Base-by-base conservation (phyloP, 257 asterid genomes). In the Anisodus acutangulus region DNA sequence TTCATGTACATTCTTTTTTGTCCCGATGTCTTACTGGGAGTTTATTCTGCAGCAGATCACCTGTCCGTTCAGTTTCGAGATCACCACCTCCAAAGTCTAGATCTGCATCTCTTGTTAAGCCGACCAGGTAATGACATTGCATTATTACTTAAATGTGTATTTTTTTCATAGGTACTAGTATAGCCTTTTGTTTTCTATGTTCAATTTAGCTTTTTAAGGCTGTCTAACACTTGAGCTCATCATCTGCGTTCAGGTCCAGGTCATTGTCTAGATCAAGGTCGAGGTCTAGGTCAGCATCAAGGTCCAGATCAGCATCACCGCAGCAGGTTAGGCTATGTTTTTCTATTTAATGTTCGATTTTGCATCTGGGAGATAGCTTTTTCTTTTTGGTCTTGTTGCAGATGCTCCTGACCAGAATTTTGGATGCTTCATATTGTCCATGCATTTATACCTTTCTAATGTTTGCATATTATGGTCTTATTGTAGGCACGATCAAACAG, bases 401-500 rank as follows among this genome's bases (percentile, higher is more conserved):
- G 16, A 45, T 51, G n/a, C 41, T 74, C 39, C 62, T 51, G 13
- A 22, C 17, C 62, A 51, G 26, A 64, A 53, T 62, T 85, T 57
- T 19, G 80, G 37, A 15, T 35, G 64, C 60, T 80, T 81, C 15
- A 71, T 51, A 19, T 9, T 37, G 35, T 59, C 17, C 81, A 3
- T 41, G 16, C 51, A 55, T 31, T 8, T 0, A 9, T 22, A 15
- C 82, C 41, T 31, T 31, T 26, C 82, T 78, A 53, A 78, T 26
- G 49, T 53, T 78, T 53, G 62, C 60, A 26, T 37, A 17, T 4
- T 59, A 49, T 70, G 76, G 59, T 83, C 68, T 37, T 16, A 22
- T 89, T 89, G 84, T 93, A 95, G 98, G 98, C 93, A 22, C 85
- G 88, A 81, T 90, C 97, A 13, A 93, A 93, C 79, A 95, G 97